Conservation (phyloP, 1,284 basidiomycete species). For the Apiotrichum gamsii region DNA sequence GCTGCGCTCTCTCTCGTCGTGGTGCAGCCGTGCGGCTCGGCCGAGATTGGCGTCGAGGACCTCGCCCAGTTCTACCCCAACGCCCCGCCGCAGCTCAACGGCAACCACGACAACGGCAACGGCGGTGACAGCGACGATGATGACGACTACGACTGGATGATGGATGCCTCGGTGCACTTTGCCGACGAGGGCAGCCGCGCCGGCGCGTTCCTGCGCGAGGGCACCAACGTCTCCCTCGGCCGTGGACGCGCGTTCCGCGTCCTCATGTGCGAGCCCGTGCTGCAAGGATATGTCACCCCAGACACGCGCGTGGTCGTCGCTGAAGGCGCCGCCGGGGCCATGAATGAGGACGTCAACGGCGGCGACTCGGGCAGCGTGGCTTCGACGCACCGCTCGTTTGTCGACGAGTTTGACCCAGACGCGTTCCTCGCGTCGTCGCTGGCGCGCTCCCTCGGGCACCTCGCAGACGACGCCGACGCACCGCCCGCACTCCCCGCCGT, state of each 20-base stretch:
- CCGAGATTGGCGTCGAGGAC: constrained; percentile 22
- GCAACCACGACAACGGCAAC: not conserved
- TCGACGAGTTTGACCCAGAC: constrained; percentile 36
- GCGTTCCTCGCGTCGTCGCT: constrained; percentile 16
- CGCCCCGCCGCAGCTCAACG: constrained; percentile 1
- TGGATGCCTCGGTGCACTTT: constrained; percentile 15
- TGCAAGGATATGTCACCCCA: constrained; percentile 59
- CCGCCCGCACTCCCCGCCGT: constrained; percentile 9
- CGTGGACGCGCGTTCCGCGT: constrained; percentile 28
- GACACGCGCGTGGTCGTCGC: constrained; percentile 57
- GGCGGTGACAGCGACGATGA: constrained; percentile 1
- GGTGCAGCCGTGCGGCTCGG: constrained; percentile 29
- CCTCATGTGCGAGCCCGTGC: constrained; percentile 57
- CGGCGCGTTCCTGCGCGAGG: constrained; percentile 12
- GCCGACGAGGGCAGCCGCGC: constrained; percentile 7
- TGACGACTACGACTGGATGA: constrained; percentile 3
- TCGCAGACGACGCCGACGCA: constrained; percentile 27
- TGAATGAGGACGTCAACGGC: constrained; percentile 18
- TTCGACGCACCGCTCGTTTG: constrained; percentile 26
- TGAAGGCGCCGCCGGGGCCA: constrained; percentile 4
- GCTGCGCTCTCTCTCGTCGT: constrained; percentile 37
- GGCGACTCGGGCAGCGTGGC: constrained; percentile 21
- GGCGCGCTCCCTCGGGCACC: constrained; percentile 16
- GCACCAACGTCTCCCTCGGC: constrained; percentile 7
- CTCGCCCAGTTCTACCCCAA: constrained; percentile 13